These are phyloP conservation scores for Fusarium anthophilum DNA, from an alignment of 2,329 filamentous ascomycete species.

Conservation along the genomic window DNA sequence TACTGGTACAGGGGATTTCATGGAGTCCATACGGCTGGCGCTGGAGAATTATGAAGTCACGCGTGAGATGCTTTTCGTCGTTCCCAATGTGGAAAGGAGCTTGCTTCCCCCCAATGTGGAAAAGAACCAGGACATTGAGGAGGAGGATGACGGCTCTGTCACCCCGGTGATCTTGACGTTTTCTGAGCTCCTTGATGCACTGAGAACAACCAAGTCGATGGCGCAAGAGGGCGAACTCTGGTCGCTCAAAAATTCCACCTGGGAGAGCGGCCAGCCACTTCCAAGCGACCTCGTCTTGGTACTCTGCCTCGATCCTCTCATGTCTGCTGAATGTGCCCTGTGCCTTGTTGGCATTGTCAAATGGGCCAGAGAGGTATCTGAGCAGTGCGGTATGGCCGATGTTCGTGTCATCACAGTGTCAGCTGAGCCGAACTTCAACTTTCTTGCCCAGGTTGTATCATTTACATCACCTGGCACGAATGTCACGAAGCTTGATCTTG, in stretches of 20 bases:
- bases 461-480: neutral
- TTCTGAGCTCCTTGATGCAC: neutral
- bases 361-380: neutral
- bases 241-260: neutral
- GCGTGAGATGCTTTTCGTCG: neutral
- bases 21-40: neutral
- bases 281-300: neutral
- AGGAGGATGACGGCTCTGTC: neutral
- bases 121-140: neutral
- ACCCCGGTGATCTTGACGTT: neutral
- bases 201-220: neutral
- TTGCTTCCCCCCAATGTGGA: neutral
- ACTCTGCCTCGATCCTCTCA: neutral
- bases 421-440: neutral
- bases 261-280: neutral
- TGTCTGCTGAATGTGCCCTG: neutral
- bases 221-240: neutral
- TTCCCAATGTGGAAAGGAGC: neutral
- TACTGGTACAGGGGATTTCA: neutral
- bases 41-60: too few relatives aligned
- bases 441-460: neutral
- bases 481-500: neutral
- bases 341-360: neutral
- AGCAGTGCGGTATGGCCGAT: neutral
- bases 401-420: neutral